Evolutionary conservation across 208 protist genomes (phyloP), one percentile per base, ranked within the genome.

Genomic region (Endotrypanum monterogeii): DNA sequence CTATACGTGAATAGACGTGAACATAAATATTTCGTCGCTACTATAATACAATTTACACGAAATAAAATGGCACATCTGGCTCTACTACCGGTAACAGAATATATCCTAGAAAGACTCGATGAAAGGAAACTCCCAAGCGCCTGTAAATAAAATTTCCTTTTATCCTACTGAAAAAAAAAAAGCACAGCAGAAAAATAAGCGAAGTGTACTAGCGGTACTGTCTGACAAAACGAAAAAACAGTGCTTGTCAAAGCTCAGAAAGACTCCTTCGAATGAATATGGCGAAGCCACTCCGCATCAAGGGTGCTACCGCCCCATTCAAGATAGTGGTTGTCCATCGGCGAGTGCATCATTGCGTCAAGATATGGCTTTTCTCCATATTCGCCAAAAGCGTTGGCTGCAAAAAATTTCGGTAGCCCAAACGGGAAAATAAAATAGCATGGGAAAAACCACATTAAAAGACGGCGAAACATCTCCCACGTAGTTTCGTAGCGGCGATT

Each of bases 361-460:
- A 96, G 71, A 78, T 89, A 96, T 30, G 92, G 92, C 70, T 94
- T 94, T 76, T 94, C 89, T 54, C 92, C 92, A 79, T 96, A 96
- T 61, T 96, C 89, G n/a, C 90, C 92, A 78, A 88, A 93, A 5
- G 80, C 82, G 71, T 92, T 92, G 16, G 83, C 79, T 9, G 84
- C 89, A 32, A 96, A 73, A 48, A 80, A 93, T 71, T 93, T 94
- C 7, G 92, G 92, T 18, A 94, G 54, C n/a, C 92, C 92, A 69
- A 94, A 94, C 0, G 92, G 92, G 79, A 96, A 96, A 73, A 94
- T 93, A 76, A 93, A 94, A 69, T 92, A 94, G 71, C 86, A 91
- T 20, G 92, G 92, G 58, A 94, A 92, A 71, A 94, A 94, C 89
- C 88, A 94, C 90, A 96, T 92, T 23, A 96, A 55, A 9, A 94